These are phyloP conservation scores for Plicaturopsis crispa DNA, from an alignment of 768 basidiomycete species.

Conservation along the genomic window DNA sequence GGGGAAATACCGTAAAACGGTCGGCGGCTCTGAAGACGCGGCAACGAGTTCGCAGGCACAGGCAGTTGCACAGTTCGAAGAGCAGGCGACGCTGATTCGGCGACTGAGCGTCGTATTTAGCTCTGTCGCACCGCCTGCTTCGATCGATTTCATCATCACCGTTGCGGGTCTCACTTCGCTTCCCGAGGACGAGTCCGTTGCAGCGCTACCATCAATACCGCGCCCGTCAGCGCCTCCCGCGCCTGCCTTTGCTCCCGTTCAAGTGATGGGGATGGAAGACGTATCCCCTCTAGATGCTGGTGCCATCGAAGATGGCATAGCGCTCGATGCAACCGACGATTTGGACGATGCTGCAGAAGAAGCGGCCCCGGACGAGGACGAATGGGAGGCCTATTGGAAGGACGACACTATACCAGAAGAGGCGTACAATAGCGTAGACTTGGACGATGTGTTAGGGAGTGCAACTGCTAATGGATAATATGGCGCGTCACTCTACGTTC, in stretches of 20 bases:
- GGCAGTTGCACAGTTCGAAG: conserved; percentile 19
- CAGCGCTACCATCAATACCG: conserved; percentile 5
- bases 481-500: too few relatives aligned
- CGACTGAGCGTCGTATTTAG: conserved; percentile 76
- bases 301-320: conserved; percentile 20
- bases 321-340: conserved; percentile 9
- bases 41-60: neutral
- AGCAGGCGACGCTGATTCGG: conserved; percentile 50
- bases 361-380: conserved; percentile 25
- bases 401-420: conserved; percentile 34
- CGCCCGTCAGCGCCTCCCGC: conserved; percentile 2
- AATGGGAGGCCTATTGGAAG: conserved; percentile 43
- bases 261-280: conserved; percentile 3
- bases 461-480: too few relatives aligned
- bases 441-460: neutral
- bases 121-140: conserved; percentile 45
- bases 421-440: conserved; percentile 11
- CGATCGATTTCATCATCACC: conserved; percentile 73
- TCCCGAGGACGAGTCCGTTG: conserved; percentile 12
- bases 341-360: conserved; percentile 16
- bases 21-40: neutral
- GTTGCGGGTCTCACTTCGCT: conserved; percentile 42
- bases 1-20: conserved; percentile 17
- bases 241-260: neutral
- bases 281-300: conserved; percentile 29